Evolutionary conservation across 345 rosid genomes (phyloP).

Genomic region (Gossypium thurberi): DNA sequence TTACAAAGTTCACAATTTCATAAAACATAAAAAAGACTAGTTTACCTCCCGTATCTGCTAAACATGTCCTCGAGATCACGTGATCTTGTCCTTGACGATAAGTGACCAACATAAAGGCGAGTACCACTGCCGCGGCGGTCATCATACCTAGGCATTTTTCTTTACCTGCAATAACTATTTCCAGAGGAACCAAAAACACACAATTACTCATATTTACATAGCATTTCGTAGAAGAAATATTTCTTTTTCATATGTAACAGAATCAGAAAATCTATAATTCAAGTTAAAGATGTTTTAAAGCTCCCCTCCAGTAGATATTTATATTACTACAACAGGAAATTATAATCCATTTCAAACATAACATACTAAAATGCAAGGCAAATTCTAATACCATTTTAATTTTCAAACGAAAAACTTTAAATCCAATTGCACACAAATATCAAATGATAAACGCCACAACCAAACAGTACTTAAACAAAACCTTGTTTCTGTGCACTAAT

Average conservation of each 20-base stretch:
- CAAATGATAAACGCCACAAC: neutral
- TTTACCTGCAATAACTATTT: constrained; percentile 17
- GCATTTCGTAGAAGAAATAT: neutral
- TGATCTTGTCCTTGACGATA: constrained; percentile 56
- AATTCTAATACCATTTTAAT: neutral
- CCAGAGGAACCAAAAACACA: neutral
- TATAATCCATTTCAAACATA: too few relatives aligned
- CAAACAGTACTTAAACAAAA: neutral
- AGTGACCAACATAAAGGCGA: constrained; percentile 71
- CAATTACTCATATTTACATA: neutral
- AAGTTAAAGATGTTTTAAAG: neutral
- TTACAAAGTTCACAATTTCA: neutral
- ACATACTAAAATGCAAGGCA: neutral
- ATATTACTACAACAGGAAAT: too few relatives aligned
- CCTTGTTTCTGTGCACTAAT: neutral
- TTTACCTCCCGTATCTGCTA: constrained; percentile 73
- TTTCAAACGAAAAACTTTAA: neutral
- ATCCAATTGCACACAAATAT: neutral
- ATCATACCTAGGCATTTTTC: constrained; percentile 65
- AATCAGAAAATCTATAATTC: neutral
- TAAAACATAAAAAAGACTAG: neutral
- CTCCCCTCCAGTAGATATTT: too few relatives aligned
- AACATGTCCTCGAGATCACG: constrained; percentile 70
- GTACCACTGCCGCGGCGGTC: constrained; percentile 56
- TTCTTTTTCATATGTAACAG: neutral